Conservation (phyloP, 2,329 filamentous ascomycete genomes). For the Pseudogymnoascus sp. region DNA sequence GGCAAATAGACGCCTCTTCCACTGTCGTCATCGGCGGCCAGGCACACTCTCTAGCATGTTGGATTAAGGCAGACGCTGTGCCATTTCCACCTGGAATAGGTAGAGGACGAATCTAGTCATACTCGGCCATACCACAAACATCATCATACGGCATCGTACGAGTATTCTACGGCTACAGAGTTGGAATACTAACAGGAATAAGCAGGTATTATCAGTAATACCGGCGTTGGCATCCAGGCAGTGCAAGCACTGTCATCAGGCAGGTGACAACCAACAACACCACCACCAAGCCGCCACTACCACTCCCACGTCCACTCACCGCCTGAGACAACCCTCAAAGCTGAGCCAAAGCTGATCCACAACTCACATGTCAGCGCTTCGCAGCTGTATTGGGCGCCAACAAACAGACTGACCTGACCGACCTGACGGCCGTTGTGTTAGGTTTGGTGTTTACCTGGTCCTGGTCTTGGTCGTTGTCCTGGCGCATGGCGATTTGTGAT, state of each 20-base stretch:
- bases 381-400: not conserved
- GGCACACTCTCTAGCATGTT: not conserved
- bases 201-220: not conserved
- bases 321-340: not conserved
- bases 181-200: not conserved
- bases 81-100: not conserved
- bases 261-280: not conserved
- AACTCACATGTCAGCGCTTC: not conserved
- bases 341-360: not conserved
- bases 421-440: not conserved
- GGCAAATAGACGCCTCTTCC: not conserved
- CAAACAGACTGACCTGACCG: not conserved
- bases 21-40: not conserved
- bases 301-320: not conserved
- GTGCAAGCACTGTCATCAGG: not conserved
- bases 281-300: not conserved
- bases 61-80: not conserved
- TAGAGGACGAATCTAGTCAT: too few species aligned
- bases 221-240: not conserved
- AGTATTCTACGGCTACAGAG: not conserved
- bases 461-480: not conserved
- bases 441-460: not conserved
- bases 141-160: not conserved
- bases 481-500: not conserved
- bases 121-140: not conserved